phyloP scores from a whole-genome alignment of 495 filamentous ascomycete species.

The Daldinia grandis region DNA sequence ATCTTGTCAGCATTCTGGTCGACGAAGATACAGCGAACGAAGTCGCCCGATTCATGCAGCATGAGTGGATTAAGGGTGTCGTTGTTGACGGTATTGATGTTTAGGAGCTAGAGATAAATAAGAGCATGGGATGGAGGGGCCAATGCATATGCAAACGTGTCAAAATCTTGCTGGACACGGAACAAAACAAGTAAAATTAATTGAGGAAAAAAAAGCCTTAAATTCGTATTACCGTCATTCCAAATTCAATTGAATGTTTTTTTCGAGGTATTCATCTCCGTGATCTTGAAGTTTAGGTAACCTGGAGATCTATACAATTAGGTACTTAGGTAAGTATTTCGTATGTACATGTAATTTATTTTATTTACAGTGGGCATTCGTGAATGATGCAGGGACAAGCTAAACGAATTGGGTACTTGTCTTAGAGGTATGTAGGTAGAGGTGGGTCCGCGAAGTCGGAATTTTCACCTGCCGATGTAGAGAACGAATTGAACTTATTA shows the following conservation, averaged over 20 bases:
- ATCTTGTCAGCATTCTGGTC: slow-evolving; percentile 78
- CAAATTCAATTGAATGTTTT: background rate
- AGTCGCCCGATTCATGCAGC: slow-evolving; percentile 73
- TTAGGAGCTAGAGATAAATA: slow-evolving; percentile 47
- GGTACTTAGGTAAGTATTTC: background rate
- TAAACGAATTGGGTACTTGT: background rate
- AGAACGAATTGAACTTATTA: background rate
- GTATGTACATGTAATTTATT: background rate
- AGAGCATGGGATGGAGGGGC: slow-evolving; percentile 8
- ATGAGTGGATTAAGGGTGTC: slow-evolving; percentile 74
- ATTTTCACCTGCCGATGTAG: slow-evolving; percentile 32
- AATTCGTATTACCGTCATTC: background rate
- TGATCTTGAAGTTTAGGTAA: background rate
- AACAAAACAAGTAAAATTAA: slow-evolving; percentile 5
- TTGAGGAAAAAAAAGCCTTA: background rate
- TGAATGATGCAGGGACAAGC: background rate
- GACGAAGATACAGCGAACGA: slow-evolving; percentile 71
- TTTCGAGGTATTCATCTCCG: background rate
- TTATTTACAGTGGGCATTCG: background rate
- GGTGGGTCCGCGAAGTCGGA: slow-evolving; percentile 16
- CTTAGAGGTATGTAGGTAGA: too few species aligned
- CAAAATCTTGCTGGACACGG: slow-evolving; percentile 15
- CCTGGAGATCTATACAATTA: background rate
- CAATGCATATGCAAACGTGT: slow-evolving; percentile 6
- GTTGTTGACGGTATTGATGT: slow-evolving; percentile 78